Evolutionary conservation across 192 early-diverging fungal genomes (phyloP).

Genomic region (Phycomyces blakesleeanus): DNA sequence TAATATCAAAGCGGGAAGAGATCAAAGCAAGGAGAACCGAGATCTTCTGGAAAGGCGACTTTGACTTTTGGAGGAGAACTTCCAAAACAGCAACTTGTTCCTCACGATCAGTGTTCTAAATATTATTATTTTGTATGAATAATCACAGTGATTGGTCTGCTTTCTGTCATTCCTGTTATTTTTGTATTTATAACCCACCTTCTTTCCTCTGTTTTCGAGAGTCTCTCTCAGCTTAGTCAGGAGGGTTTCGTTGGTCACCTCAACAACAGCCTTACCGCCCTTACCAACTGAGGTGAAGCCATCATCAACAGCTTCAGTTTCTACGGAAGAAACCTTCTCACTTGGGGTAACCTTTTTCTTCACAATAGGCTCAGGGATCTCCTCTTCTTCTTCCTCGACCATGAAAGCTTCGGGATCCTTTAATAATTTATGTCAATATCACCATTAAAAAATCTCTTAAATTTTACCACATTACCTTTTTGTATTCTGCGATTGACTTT

Average conservation of each 20-base stretch:
- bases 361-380: not conserved
- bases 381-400: conserved; percentile 18
- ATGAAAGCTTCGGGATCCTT: conserved; percentile 38
- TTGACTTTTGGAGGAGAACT: conserved; percentile 56
- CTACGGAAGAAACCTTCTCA: conserved; percentile 11
- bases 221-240: conserved; percentile 82
- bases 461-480: conserved; percentile 34
- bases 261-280: conserved; percentile 57
- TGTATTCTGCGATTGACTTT: conserved; percentile 64
- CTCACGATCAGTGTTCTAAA: conserved; percentile 81
- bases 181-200: conserved; percentile 42
- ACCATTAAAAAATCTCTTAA: conserved; percentile 24
- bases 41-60: conserved; percentile 73
- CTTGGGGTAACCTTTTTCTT: conserved; percentile 11
- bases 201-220: conserved; percentile 86
- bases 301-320: conserved; percentile 30
- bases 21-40: conserved; percentile 83
- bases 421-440: not conserved
- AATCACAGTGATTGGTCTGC: no score
- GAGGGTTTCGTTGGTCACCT: conserved; percentile 65
- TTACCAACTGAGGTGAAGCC: conserved; percentile 70
- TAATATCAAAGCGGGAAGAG: conserved; percentile 85
- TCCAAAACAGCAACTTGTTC: conserved; percentile 70
- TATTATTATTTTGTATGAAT: no score
- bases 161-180: no score